Percentiles rank a stretch among this genome's conserved stretches.
Conservation (phyloP, 2,329 filamentous ascomycete species). For the Aspergillus bombycis region DNA sequence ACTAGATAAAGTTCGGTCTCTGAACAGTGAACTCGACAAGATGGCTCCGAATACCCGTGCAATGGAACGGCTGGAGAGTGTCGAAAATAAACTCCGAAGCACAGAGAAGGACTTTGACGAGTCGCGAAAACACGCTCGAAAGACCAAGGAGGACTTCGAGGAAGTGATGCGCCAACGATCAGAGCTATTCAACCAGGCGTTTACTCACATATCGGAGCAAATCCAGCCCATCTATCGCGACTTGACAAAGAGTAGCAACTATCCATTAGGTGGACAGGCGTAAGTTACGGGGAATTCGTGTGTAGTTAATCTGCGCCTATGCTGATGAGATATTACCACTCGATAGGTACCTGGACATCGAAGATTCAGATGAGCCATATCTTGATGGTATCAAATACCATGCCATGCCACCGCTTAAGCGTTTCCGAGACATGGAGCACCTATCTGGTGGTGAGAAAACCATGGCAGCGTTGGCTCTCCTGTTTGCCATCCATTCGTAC, state of each 20-base stretch:
- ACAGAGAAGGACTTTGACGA: slow-evolving; percentile 90
- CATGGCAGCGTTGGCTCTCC: slow-evolving; percentile 92
- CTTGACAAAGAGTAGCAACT: slow-evolving; percentile 85
- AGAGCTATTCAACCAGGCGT: slow-evolving; percentile 93
- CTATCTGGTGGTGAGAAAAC: slow-evolving; percentile 97
- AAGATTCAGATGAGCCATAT: slow-evolving; percentile 95
- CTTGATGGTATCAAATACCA: slow-evolving; percentile 96
- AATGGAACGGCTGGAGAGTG: slow-evolving; percentile 84
- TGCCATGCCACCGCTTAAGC: slow-evolving; percentile 96
- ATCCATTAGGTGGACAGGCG: slow-evolving; percentile 83
- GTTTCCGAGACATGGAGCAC: slow-evolving; percentile 99
- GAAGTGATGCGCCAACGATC: slow-evolving; percentile 79
- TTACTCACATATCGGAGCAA: slow-evolving; percentile 91
- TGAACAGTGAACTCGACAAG: slow-evolving; percentile 83
- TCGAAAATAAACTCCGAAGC: slow-evolving; percentile 77
- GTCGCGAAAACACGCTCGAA: slow-evolving; percentile 72
- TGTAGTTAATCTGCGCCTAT: neutral
- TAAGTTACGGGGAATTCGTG: slow-evolving; percentile 32
- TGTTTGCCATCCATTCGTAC: slow-evolving; percentile 96
- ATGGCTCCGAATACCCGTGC: slow-evolving; percentile 97
- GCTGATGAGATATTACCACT: slow-evolving; percentile 14
- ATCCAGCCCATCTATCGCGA: slow-evolving; percentile 95
- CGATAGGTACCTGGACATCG: slow-evolving; percentile 80
- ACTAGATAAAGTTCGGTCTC: slow-evolving; percentile 72
- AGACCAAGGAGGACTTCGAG: slow-evolving; percentile 81